A percentile compares a stretch with the other conserved stretches of the same genome.
phyloP scores from a whole-genome alignment of 2,329 filamentous ascomycete genomes.

The Coniella vitis region DNA sequence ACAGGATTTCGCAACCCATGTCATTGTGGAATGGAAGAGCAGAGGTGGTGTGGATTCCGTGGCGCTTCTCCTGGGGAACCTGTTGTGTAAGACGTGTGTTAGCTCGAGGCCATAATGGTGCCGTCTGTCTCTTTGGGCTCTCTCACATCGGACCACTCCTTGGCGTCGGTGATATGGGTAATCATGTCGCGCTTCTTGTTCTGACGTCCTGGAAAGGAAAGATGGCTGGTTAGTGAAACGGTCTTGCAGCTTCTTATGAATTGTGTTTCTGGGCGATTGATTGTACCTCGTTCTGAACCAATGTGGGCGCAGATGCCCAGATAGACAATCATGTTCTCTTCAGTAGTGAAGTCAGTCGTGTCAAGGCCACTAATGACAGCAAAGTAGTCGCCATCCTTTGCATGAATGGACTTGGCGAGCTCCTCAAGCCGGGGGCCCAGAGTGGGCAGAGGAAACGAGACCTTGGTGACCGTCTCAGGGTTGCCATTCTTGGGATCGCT shows the following conservation, averaged over 20 bases:
- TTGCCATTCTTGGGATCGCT: constrained; percentile 12
- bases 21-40: constrained; percentile 44
- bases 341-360: constrained; percentile 36
- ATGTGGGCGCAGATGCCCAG: constrained; percentile 51
- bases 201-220: constrained; percentile 33
- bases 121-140: background rate
- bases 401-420: constrained; percentile 31
- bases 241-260: accelerated
- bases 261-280: background rate
- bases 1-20: constrained; percentile 44
- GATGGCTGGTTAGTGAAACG: background rate
- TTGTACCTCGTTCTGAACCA: constrained; percentile 24
- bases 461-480: constrained; percentile 26
- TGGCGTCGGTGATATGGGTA: constrained; percentile 41
- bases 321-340: constrained; percentile 50
- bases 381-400: constrained; percentile 36
- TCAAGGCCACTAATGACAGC: constrained; percentile 49
- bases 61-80: constrained; percentile 35
- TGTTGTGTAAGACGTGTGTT: background rate
- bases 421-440: constrained; percentile 28
- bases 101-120: background rate
- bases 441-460: constrained; percentile 35
- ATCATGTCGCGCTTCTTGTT: constrained; percentile 41
- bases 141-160: constrained; percentile 30
- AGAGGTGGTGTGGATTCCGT: constrained; percentile 43